Conservation (phyloP, 768 basidiomycete species). For the Scleroderma citrinum region DNA sequence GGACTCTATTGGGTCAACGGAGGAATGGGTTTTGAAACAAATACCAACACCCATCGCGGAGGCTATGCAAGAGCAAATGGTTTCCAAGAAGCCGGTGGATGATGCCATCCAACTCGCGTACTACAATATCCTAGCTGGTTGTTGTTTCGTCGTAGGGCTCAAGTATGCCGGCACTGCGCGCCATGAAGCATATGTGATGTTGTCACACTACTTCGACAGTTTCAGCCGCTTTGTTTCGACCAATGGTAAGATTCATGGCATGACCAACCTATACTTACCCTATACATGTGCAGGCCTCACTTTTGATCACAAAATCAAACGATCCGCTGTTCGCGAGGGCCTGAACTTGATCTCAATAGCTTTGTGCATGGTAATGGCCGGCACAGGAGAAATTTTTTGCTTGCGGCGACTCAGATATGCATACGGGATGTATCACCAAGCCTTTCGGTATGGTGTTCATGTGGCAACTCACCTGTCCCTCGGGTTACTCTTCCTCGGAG, state of each 20-base stretch:
- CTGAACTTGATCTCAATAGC: conserved; percentile 83
- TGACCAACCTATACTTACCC: not conserved
- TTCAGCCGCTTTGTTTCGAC: conserved; percentile 67
- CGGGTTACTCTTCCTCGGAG: conserved; percentile 89
- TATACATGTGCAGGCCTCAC: conserved; percentile 46
- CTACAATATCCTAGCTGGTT: conserved; percentile 85
- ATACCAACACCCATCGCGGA: conserved; percentile 62
- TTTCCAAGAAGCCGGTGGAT: conserved; percentile 44
- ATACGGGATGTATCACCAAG: conserved; percentile 77
- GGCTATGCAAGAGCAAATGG: conserved; percentile 48
- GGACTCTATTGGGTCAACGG: conserved; percentile 64
- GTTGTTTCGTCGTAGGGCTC: conserved; percentile 86
- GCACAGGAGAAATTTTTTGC: conserved; percentile 90
- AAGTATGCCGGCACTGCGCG: conserved; percentile 94
- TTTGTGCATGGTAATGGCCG: conserved; percentile 93
- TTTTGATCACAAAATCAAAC: conserved; percentile 85
- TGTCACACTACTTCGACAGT: conserved; percentile 77
- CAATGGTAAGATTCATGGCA: conserved; percentile 44
- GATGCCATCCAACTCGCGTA: conserved; percentile 84
- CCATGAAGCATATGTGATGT: conserved; percentile 79
- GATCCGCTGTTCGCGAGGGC: conserved; percentile 81
- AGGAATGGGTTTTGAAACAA: conserved; percentile 67
- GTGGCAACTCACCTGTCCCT: conserved; percentile 86
- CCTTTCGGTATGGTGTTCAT: conserved; percentile 82
- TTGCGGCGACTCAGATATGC: conserved; percentile 81